Base-by-base conservation (phyloP, 1,284 basidiomycete species). In the Microbotryomycetes sp. region DNA sequence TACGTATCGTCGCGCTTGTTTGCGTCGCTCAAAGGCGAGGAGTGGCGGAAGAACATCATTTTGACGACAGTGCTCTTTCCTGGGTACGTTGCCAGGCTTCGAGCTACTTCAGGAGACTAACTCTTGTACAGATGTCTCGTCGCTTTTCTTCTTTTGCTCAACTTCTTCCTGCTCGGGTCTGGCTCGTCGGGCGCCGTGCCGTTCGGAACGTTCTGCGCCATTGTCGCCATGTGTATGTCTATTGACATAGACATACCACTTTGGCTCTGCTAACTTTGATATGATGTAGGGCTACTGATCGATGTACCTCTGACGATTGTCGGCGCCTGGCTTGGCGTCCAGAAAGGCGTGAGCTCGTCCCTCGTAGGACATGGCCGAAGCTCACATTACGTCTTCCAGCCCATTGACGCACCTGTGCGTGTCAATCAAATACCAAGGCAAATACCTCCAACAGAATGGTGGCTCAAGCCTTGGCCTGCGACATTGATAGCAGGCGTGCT, bases 101-200 rank as follows among this genome's bases (percentile, higher is more conserved):
- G 9, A 9, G 35, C 18, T 56, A 54, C 28, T n/a, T 57, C 54
- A 21, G 60, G 49, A 45, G 35, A 35, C 26, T 24, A 41, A 41
- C 35, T 41, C 60, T 52, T 58, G 9, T 1, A 7, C 67, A 90
- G 86, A 16, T 74, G 88, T 62, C 83, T 94, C 49, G 94, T 94
- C 73, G 78, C 81, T 24, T 74, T 90, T 56, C 85, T 94, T 50
- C 91, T 92, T 77, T 72, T 92, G 28, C 81, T 97, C 64, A 88
- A 96, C 73, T 79, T 94, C 56, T 87, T 91, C 80, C 82, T 98
- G 29, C 78, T 97, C 63, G 79, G 83, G 3, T 87, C 89, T 16
- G 85, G 85, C 4, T 92, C 92, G 0, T 94, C 93, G 3, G 94
- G 93, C 21, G 94, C 94, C 7, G 91, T 98, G 45, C 94, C 94